Evolutionary conservation across 768 basidiomycete species (phyloP).

Genomic region (Favolaschia claudopus): DNA sequence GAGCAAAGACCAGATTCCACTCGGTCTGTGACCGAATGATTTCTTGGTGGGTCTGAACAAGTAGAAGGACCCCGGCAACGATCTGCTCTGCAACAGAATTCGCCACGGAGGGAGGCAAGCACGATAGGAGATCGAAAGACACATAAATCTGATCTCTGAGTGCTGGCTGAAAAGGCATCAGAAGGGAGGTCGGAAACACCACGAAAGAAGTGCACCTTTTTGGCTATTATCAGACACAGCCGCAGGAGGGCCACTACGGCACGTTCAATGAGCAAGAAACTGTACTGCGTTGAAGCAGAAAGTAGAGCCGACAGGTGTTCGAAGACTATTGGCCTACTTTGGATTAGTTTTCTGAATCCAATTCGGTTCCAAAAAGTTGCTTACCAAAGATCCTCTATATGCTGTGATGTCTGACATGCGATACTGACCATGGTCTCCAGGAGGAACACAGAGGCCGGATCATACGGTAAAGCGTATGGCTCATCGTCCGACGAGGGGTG

Average conservation of each 20-base stretch:
- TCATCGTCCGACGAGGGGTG: constrained; percentile 48
- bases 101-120: constrained; percentile 77
- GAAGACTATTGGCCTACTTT: constrained; percentile 87
- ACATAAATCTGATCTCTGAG: constrained; percentile 95
- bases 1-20: constrained; percentile 92
- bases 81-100: constrained; percentile 92
- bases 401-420: constrained; percentile 73
- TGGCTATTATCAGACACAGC: constrained; percentile 83
- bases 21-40: constrained; percentile 92
- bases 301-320: constrained; percentile 90
- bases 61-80: constrained; percentile 78
- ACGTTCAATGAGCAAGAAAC: constrained; percentile 90
- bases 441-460: constrained; percentile 94
- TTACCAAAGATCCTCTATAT: constrained; percentile 91
- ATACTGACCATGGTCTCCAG: constrained; percentile 96
- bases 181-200: background rate
- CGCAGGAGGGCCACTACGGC: constrained; percentile 90
- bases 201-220: constrained; percentile 60
- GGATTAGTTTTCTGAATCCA: background rate
- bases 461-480: constrained; percentile 78
- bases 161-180: constrained; percentile 57
- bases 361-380: constrained; percentile 31
- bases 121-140: constrained; percentile 88
- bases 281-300: constrained; percentile 79
- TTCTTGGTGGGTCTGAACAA: constrained; percentile 78